phyloP scores from a whole-genome alignment of 306 rosid species.

The Trifolium repens region DNA sequence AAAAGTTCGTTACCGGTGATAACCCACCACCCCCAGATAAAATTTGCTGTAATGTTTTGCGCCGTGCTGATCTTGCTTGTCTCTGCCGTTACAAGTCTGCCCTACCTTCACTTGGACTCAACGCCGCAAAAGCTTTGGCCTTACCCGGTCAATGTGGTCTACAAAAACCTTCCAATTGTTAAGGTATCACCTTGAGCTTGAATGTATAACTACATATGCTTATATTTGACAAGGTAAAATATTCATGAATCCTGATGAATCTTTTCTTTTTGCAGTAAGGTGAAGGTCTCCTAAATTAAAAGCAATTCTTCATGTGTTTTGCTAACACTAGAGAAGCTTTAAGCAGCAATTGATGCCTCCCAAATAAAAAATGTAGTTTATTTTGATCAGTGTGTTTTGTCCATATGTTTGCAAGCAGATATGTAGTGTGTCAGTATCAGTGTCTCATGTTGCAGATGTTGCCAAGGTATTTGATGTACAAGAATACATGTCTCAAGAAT shows the following conservation, averaged over 20 bases:
- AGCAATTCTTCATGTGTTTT: constrained; percentile 31
- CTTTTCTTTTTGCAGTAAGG: constrained; percentile 35
- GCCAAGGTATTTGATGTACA: constrained; percentile 21
- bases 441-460: constrained; percentile 13
- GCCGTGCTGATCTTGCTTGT: constrained; percentile 55
- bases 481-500: not conserved
- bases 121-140: constrained; percentile 55
- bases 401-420: constrained; percentile 17
- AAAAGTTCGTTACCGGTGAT: constrained; percentile 52
- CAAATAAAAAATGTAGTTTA: constrained; percentile 37
- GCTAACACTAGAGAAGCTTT: constrained; percentile 29
- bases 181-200: constrained; percentile 37
- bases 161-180: constrained; percentile 38
- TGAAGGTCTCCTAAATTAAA: constrained; percentile 23
- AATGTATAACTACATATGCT: constrained; percentile 12
- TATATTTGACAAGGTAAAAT: constrained; percentile 2
- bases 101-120: constrained; percentile 48
- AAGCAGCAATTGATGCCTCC: constrained; percentile 18
- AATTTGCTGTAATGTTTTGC: constrained; percentile 59
- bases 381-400: constrained; percentile 5
- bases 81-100: constrained; percentile 55
- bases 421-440: constrained; percentile 21
- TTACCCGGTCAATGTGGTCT: constrained; percentile 70
- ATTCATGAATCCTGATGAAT: not conserved
- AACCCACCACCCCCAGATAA: constrained; percentile 50